These are phyloP conservation scores for Quercus rubra DNA, from an alignment of 306 rosid genomes.

Conservation along the genomic window DNA sequence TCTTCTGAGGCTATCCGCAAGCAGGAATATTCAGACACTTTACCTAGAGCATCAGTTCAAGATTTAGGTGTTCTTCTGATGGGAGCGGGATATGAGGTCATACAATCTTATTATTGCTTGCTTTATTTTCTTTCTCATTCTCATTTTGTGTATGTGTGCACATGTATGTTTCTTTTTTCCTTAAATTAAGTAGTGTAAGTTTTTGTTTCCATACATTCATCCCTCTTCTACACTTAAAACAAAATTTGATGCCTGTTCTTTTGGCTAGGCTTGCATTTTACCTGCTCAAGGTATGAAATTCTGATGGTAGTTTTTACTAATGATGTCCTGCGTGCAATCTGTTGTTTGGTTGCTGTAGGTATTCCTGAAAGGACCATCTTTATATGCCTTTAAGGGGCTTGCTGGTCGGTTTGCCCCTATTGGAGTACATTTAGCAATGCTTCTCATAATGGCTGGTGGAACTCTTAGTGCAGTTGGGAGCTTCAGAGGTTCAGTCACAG, in stretches of 20 bases:
- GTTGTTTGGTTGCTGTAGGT: conserved; percentile 45
- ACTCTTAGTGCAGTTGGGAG: conserved; percentile 91
- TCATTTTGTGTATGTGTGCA: not conserved
- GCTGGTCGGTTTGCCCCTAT: conserved; percentile 94
- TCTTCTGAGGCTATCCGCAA: conserved; percentile 71
- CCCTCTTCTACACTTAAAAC: not conserved
- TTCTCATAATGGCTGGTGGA: conserved; percentile 91
- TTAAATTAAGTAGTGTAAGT: not conserved
- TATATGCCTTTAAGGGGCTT: conserved; percentile 87
- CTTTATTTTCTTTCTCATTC: not conserved
- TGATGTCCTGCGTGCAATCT: not conserved
- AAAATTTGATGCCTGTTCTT: not conserved
- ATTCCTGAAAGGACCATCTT: conserved; percentile 75
- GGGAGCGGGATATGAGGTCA: conserved; percentile 98
- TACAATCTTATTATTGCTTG: conserved; percentile 7
- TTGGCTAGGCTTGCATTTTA: not conserved
- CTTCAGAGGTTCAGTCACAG: conserved; percentile 91
- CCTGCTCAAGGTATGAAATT: not conserved
- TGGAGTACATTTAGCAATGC: conserved; percentile 89
- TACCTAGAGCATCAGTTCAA: conserved; percentile 78
- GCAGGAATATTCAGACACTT: conserved; percentile 76
- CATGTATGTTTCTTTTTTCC: not conserved
- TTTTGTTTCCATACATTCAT: not conserved
- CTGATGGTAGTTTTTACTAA: not conserved
- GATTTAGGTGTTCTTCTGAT: conserved; percentile 81